These are phyloP conservation scores for Neurospora sp. DNA, from an alignment of 2,329 filamentous ascomycete genomes.

Conservation along the genomic window DNA sequence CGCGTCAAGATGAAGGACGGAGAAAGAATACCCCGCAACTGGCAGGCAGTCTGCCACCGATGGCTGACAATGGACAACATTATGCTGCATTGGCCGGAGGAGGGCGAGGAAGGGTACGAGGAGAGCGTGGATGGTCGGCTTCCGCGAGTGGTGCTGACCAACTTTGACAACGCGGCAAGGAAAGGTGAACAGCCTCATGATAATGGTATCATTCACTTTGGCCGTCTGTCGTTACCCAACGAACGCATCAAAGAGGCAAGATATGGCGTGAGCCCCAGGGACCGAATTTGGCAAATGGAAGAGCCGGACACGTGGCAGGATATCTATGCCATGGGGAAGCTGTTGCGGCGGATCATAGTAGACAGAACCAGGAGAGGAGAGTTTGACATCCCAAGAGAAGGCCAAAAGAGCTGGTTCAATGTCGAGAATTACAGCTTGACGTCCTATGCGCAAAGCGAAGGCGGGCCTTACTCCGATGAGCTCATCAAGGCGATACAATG, in stretches of 20 bases:
- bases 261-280: background rate
- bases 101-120: background rate
- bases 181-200: background rate
- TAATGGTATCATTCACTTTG: background rate
- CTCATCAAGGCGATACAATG: background rate
- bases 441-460: background rate
- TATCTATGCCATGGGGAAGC: constrained; percentile 2
- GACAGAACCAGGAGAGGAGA: background rate
- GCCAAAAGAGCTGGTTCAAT: background rate
- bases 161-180: constrained; percentile 4
- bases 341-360: constrained; percentile 2
- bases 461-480: background rate
- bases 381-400: background rate
- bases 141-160: constrained; percentile 7
- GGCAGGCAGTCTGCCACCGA: constrained; percentile 6
- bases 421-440: background rate
- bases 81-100: constrained; percentile 7
- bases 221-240: background rate
- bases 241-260: background rate
- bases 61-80: constrained; percentile 4
- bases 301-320: constrained; percentile 1
- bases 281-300: background rate
- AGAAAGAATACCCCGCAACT: background rate
- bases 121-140: constrained; percentile 1
- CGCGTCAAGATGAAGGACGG: background rate